Conservation (phyloP, 164 flowering plant species). For the Akebia trifoliata region DNA sequence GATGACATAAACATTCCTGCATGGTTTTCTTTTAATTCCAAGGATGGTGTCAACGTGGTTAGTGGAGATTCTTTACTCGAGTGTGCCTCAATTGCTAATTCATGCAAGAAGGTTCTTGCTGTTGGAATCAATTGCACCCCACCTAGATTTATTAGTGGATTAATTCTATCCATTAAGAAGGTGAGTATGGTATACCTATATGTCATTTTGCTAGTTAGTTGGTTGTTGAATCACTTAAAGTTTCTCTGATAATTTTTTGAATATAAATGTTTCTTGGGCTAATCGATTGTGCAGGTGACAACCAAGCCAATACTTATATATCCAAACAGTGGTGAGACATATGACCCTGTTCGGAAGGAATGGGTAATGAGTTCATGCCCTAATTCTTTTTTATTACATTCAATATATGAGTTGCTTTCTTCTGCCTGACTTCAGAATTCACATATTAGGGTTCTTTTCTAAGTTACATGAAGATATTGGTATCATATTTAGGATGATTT, state of each 20-base stretch:
- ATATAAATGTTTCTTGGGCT: too few species aligned
- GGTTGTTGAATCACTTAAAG: not conserved
- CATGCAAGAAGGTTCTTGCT: constrained; percentile 65
- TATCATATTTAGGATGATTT: too few species aligned
- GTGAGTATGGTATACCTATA: constrained; percentile 22
- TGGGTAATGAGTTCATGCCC: constrained; percentile 68
- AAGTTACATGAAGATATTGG: too few species aligned
- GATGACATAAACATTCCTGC: constrained; percentile 66
- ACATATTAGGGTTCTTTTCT: too few species aligned
- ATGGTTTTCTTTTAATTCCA: constrained; percentile 77
- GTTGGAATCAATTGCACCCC: constrained; percentile 93
- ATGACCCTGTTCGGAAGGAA: constrained; percentile 54
- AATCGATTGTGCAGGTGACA: constrained; percentile 57
- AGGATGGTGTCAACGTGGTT: constrained; percentile 71
- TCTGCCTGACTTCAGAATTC: too few species aligned
- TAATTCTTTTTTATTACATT: not conserved
- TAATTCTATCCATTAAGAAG: constrained; percentile 51
- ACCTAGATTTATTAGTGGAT: constrained; percentile 67
- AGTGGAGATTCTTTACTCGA: constrained; percentile 74
- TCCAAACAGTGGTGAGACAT: constrained; percentile 94
- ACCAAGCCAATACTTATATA: constrained; percentile 71
- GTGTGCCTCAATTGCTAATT: constrained; percentile 64
- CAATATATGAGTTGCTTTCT: not conserved
- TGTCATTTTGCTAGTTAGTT: not conserved
- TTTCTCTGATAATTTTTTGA: too few species aligned